Conservation (phyloP, 1,284 basidiomycete genomes). For the Cutaneotrichosporon cavernicola region DNA sequence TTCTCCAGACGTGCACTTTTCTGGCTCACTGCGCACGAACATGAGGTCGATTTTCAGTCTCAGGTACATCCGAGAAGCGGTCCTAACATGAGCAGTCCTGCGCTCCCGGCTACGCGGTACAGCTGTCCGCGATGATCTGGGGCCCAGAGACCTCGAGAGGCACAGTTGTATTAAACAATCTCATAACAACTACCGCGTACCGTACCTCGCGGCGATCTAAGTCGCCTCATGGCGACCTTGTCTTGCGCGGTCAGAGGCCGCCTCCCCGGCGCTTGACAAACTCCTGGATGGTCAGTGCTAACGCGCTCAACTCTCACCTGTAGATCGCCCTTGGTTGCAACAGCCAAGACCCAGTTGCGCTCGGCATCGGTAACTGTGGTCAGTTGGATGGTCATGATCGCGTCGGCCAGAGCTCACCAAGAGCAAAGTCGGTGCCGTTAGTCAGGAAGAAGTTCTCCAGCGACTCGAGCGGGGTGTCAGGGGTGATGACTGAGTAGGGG, state of each 20-base stretch:
- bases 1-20: no score
- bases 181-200: background rate
- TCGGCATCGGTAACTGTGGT: constrained; percentile 70
- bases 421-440: constrained; percentile 66
- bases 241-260: constrained; percentile 2
- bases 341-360: constrained; percentile 79
- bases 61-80: no score
- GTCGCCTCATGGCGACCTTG: background rate
- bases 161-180: background rate
- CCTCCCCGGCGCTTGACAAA: constrained; percentile 40
- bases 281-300: constrained; percentile 28
- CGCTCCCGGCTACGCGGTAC: background rate
- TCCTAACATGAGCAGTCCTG: no score
- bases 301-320: constrained; percentile 55
- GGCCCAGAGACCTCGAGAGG: background rate
- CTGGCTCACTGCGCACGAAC: no score
- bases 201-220: background rate
- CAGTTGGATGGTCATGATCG: constrained; percentile 6
- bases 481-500: constrained; percentile 74
- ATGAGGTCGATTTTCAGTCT: no score
- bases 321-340: constrained; percentile 76
- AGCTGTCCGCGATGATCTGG: background rate
- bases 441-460: constrained; percentile 69
- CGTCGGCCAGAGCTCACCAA: constrained; percentile 59
- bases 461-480: constrained; percentile 69